Percentiles rank a stretch among this genome's conserved stretches.
Evolutionary conservation across 1,284 basidiomycete genomes (phyloP).

Genomic region (Amylostereum chailletii): DNA sequence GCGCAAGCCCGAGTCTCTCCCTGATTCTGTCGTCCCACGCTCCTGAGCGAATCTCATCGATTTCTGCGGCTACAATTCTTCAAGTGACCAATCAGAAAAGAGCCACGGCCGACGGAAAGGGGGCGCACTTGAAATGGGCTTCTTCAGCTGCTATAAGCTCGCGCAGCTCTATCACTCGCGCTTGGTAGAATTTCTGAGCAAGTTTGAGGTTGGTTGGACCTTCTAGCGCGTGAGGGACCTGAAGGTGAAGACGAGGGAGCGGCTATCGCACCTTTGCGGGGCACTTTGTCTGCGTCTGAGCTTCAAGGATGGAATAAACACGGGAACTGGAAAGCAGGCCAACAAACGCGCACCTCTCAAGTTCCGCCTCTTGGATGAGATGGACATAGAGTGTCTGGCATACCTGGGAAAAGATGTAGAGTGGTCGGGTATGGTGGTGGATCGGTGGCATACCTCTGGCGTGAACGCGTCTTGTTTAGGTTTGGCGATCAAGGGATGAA

Average conservation of each 20-base stretch:
- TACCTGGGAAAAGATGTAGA: slow-evolving; percentile 31
- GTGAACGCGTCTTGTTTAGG: slow-evolving; percentile 56
- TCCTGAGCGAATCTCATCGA: slow-evolving; percentile 68
- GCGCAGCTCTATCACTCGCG: slow-evolving; percentile 63
- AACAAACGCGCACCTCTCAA: slow-evolving; percentile 49
- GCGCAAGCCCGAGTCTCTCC: slow-evolving; percentile 17
- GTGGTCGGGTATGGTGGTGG: slow-evolving; percentile 15
- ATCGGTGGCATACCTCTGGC: slow-evolving; percentile 35
- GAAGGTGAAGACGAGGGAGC: slow-evolving; percentile 13
- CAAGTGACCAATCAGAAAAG: background rate
- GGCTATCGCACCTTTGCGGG: slow-evolving; percentile 22
- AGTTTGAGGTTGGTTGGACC: slow-evolving; percentile 52
- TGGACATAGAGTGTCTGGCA: slow-evolving; percentile 60
- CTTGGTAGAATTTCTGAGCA: slow-evolving; percentile 64
- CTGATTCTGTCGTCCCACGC: slow-evolving; percentile 52
- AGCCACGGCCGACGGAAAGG: background rate
- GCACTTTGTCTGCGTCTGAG: slow-evolving; percentile 28
- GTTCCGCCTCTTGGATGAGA: slow-evolving; percentile 59
- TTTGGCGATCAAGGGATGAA: slow-evolving; percentile 57
- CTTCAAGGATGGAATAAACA: slow-evolving; percentile 18
- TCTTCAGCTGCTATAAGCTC: slow-evolving; percentile 66
- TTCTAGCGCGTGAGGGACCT: slow-evolving; percentile 13
- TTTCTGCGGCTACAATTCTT: slow-evolving; percentile 55
- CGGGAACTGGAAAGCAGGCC: background rate
- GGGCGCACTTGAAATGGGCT: slow-evolving; percentile 61